These are phyloP conservation scores for Bidens hawaiensis DNA, from an alignment of 140 eudicot genomes.

Conservation along the genomic window DNA sequence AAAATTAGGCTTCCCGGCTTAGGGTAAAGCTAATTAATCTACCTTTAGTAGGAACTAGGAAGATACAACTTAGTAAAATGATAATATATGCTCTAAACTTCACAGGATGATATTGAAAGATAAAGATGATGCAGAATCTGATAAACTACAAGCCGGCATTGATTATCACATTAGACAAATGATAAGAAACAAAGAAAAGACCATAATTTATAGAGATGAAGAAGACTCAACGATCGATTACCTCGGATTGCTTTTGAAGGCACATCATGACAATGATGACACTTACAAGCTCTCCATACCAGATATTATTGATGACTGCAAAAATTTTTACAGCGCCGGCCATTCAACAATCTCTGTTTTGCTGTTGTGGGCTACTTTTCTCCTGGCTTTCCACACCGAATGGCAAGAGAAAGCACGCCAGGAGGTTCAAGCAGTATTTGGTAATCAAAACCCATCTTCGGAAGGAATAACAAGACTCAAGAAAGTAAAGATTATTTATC, in stretches of 20 bases:
- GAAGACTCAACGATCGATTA: slow-evolving; percentile 23
- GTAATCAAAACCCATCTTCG: slow-evolving; percentile 32
- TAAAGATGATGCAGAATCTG: slow-evolving; percentile 34
- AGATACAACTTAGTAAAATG: background rate
- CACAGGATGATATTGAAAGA: slow-evolving; percentile 13
- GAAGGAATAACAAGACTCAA: slow-evolving; percentile 49
- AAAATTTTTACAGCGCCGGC: slow-evolving; percentile 45
- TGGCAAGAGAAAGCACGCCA: slow-evolving; percentile 57
- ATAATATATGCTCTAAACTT: background rate
- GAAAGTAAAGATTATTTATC: slow-evolving; percentile 31
- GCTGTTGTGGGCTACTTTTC: slow-evolving; percentile 45
- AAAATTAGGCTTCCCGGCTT: slow-evolving; percentile 22
- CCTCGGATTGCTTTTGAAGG: slow-evolving; percentile 43
- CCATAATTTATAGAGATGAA: background rate
- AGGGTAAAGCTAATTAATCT: slow-evolving; percentile 16
- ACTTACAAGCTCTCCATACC: slow-evolving; percentile 33
- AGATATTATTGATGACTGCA: slow-evolving; percentile 51
- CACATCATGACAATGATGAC: slow-evolving; percentile 20
- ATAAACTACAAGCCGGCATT: slow-evolving; percentile 34
- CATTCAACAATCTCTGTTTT: slow-evolving; percentile 40
- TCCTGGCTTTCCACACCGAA: slow-evolving; percentile 37
- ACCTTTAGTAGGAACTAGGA: background rate
- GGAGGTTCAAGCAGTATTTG: slow-evolving; percentile 42
- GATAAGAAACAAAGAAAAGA: slow-evolving; percentile 26
- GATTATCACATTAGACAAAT: slow-evolving; percentile 27